Percentiles rank a stretch among this genome's conserved stretches.
These are phyloP conservation scores for Pythium guiyangense DNA, from an alignment of 352 stramenopile species.

Conservation along the genomic window DNA sequence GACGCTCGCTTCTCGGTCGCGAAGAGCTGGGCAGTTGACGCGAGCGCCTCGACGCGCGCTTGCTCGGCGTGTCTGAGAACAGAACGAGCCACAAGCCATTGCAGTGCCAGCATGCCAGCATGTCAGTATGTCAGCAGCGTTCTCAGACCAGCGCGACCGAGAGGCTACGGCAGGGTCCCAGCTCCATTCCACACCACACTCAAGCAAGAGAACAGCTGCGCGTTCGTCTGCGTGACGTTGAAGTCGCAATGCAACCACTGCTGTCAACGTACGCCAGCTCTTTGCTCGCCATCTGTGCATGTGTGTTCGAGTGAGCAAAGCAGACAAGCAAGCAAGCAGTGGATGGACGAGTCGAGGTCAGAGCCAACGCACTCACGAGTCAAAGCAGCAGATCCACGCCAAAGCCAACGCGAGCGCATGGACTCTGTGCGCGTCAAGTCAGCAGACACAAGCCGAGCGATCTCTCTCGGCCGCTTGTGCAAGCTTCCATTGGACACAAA, in stretches of 20 bases:
- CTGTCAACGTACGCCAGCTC: constrained; percentile 18
- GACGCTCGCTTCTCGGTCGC: constrained; percentile 27
- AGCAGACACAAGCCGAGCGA: too few species aligned
- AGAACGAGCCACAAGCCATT: background rate
- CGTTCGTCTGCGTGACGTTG: too few species aligned
- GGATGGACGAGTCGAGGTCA: background rate
- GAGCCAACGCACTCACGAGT: background rate
- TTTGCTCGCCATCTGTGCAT: constrained; percentile 16
- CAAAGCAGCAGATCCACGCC: too few species aligned
- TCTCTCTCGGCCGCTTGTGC: background rate
- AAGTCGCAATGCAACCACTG: too few species aligned
- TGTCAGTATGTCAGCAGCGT: background rate
- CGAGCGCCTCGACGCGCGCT: constrained; percentile 13
- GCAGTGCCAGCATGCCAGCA: background rate
- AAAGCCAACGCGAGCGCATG: too few species aligned
- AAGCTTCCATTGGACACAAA: too few species aligned
- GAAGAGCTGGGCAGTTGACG: constrained; percentile 17
- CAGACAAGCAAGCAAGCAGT: background rate
- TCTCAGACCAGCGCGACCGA: too few species aligned
- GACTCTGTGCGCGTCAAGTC: too few species aligned
- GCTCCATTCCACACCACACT: background rate
- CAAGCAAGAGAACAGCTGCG: background rate
- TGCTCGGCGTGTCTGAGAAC: constrained; percentile 18
- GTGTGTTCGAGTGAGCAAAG: too few species aligned
- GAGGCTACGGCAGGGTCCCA: too few species aligned